Percentiles rank a stretch among this genome's conserved stretches.
These are phyloP conservation scores for Gleditsia sinensis DNA, from an alignment of 306 rosid species.

Conservation along the genomic window DNA sequence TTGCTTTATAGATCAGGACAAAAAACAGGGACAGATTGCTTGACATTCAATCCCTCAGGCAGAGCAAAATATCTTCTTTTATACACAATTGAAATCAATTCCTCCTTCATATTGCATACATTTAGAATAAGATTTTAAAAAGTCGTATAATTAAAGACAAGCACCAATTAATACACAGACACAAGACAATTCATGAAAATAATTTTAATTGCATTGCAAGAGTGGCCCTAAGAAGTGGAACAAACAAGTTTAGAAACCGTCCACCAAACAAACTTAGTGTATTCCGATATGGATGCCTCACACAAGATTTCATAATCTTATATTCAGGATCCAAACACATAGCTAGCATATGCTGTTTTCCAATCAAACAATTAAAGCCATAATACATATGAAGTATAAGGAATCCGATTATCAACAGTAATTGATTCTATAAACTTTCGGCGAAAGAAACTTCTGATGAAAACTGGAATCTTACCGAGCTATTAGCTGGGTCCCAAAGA, in stretches of 20 bases:
- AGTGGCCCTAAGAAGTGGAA: background rate
- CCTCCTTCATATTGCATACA: background rate
- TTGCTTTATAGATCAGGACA: background rate
- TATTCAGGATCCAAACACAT: background rate
- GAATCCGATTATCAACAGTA: background rate
- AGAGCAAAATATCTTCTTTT: background rate
- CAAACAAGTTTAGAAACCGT: background rate
- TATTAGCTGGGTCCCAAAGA: background rate
- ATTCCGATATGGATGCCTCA: background rate
- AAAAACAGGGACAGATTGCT: constrained; percentile 1
- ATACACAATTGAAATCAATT: background rate
- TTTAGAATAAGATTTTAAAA: background rate
- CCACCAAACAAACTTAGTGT: background rate
- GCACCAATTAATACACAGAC: background rate
- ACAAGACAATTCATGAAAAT: background rate
- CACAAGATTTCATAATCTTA: background rate
- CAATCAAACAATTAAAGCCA: background rate
- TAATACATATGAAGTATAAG: background rate
- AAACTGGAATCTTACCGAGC: constrained; percentile 13
- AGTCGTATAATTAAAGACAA: background rate
- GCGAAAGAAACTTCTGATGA: background rate
- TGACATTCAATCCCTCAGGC: background rate
- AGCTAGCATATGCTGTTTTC: background rate
- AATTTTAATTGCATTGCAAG: background rate
- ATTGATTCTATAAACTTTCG: background rate